phyloP scores from a whole-genome alignment of 192 early-diverging fungal genomes.

The Funneliformis geosporum region DNA sequence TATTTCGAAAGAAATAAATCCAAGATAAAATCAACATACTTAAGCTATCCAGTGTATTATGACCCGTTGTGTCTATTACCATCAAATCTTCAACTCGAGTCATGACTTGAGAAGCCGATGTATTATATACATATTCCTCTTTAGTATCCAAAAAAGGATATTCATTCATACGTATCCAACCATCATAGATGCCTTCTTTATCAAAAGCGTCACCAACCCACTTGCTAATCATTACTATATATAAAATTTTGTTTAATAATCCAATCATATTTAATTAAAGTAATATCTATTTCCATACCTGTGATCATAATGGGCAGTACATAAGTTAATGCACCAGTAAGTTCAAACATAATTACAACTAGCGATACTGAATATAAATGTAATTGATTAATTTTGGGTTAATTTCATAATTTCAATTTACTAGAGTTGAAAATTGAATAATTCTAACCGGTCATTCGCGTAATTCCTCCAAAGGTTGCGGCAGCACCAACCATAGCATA shows the following conservation, averaged over 20 bases:
- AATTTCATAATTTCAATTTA: too few relatives aligned
- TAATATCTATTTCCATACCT: slow-evolving; percentile 47
- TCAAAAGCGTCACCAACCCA: slow-evolving; percentile 75
- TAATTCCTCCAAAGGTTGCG: slow-evolving; percentile 75
- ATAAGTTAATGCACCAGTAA: slow-evolving; percentile 95
- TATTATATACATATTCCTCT: slow-evolving; percentile 56
- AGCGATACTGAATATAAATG: slow-evolving; percentile 60
- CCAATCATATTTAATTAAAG: slow-evolving; percentile 15
- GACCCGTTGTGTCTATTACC: slow-evolving; percentile 50
- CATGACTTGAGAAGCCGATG: slow-evolving; percentile 62
- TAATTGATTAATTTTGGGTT: not conserved
- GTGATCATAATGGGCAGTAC: slow-evolving; percentile 88
- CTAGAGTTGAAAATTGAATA: slow-evolving; percentile 36
- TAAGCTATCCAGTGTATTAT: slow-evolving; percentile 45
- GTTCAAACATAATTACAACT: slow-evolving; percentile 99
- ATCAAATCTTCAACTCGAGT: slow-evolving; percentile 60
- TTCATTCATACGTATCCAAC: slow-evolving; percentile 54
- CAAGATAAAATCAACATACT: slow-evolving; percentile 5
- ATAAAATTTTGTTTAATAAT: not conserved
- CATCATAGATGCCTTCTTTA: slow-evolving; percentile 68
- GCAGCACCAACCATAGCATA: slow-evolving; percentile 88
- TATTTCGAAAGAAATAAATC: not conserved
- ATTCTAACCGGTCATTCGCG: slow-evolving; percentile 76
- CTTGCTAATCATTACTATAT: slow-evolving; percentile 74
- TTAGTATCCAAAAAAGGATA: slow-evolving; percentile 70